These are phyloP conservation scores for Coniochaeta prunicola DNA, from an alignment of 2,329 filamentous ascomycete genomes.

Conservation along the genomic window DNA sequence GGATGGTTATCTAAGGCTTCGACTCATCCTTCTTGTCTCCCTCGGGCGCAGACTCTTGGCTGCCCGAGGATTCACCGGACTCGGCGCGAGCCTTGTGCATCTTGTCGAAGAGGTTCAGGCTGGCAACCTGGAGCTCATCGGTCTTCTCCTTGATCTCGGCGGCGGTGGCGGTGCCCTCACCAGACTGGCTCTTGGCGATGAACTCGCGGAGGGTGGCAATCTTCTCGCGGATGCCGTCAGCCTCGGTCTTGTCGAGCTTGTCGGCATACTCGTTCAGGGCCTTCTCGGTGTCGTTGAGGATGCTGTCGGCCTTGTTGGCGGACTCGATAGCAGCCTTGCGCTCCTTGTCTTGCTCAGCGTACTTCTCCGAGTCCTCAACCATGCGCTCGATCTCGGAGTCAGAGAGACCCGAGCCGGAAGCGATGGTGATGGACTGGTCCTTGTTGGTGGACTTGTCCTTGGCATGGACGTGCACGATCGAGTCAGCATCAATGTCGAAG, in stretches of 20 bases:
- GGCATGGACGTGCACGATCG: slow-evolving; percentile 94
- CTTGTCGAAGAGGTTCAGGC: slow-evolving; percentile 97
- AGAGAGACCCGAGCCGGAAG: slow-evolving; percentile 92
- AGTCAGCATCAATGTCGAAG: slow-evolving; percentile 97
- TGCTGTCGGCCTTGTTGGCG: slow-evolving; percentile 94
- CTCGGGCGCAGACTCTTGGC: slow-evolving; percentile 47
- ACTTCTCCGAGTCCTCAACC: slow-evolving; percentile 97
- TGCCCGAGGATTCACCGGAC: slow-evolving; percentile 46
- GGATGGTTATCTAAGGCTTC: slow-evolving; percentile 49
- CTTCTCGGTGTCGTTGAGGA: slow-evolving; percentile 97
- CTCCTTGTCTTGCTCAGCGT: slow-evolving; percentile 90
- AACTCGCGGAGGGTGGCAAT: slow-evolving; percentile 78
- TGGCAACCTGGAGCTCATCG: slow-evolving; percentile 92
- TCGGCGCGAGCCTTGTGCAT: slow-evolving; percentile 94
- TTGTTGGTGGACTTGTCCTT: slow-evolving; percentile 99
- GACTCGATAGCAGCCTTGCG: slow-evolving; percentile 92
- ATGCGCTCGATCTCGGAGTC: slow-evolving; percentile 93
- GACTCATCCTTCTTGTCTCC: slow-evolving; percentile 72
- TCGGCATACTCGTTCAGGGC: slow-evolving; percentile 94
- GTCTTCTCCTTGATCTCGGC: slow-evolving; percentile 98
- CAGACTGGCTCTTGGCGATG: slow-evolving; percentile 88
- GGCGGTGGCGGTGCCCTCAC: slow-evolving; percentile 77
- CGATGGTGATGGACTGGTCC: slow-evolving; percentile 99
- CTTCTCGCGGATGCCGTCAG: slow-evolving; percentile 90
- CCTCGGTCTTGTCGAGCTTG: slow-evolving; percentile 94